Conservation (phyloP, 345 rosid genomes). For the Draba incana region DNA sequence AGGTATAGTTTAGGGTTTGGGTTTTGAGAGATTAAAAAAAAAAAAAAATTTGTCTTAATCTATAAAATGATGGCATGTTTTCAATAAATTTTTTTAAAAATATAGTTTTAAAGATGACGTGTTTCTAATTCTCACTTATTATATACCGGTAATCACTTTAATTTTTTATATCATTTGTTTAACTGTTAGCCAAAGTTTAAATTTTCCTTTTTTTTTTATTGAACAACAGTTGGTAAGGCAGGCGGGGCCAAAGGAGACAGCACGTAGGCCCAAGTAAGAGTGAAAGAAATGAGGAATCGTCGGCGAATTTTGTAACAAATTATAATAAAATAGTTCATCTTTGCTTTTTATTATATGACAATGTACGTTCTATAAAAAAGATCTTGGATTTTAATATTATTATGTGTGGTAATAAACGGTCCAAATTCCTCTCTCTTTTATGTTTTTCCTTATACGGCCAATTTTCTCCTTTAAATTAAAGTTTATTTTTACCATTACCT, state of each 20-base stretch:
- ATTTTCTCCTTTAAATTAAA: background rate
- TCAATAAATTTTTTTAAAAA: no score
- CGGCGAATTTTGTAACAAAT: constrained; percentile 38
- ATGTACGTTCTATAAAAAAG: constrained; percentile 34
- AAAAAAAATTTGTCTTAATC: no score
- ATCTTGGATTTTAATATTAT: constrained; percentile 29
- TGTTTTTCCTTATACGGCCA: constrained; percentile 21
- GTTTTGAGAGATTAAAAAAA: no score
- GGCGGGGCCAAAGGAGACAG: constrained; percentile 68
- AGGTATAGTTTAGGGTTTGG: no score
- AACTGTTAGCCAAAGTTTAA: background rate
- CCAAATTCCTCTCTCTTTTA: constrained; percentile 18
- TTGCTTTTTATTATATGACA: background rate
- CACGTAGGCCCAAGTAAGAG: constrained; percentile 58
- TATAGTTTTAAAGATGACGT: no score
- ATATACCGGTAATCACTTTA: background rate
- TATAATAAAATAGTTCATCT: constrained; percentile 33
- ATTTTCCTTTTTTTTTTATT: background rate
- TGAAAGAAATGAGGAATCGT: constrained; percentile 35
- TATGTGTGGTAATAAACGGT: constrained; percentile 37
- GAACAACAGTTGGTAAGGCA: constrained; percentile 77
- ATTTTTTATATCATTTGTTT: background rate
- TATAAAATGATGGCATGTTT: no score
- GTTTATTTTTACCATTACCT: constrained; percentile 4
- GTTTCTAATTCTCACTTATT: no score